These are phyloP conservation scores for Xylaria bambusicola DNA, from an alignment of 495 filamentous ascomycete genomes.

Conservation along the genomic window DNA sequence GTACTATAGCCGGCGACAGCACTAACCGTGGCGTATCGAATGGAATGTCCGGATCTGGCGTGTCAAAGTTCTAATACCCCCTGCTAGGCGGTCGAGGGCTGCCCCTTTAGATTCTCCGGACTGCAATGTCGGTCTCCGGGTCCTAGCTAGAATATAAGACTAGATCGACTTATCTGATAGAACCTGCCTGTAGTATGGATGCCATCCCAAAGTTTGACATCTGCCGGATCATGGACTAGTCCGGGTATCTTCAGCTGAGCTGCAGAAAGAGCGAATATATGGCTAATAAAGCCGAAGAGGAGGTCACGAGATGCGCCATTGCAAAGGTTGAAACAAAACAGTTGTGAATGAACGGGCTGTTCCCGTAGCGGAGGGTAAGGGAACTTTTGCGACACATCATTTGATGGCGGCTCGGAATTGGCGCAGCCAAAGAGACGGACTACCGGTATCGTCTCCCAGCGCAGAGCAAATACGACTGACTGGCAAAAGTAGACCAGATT, in stretches of 20 bases:
- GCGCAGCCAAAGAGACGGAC: neutral
- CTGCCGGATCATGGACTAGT: neutral
- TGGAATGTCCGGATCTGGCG: neutral
- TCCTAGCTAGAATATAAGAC: neutral
- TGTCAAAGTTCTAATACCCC: constrained; percentile 1
- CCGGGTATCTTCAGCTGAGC: neutral
- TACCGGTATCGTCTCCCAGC: neutral
- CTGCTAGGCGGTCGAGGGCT: neutral
- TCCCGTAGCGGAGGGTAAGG: neutral
- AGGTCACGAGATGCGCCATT: neutral
- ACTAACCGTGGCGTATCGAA: neutral
- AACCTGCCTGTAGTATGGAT: too few species aligned
- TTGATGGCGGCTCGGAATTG: neutral
- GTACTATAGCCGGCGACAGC: too few species aligned
- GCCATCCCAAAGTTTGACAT: too few species aligned
- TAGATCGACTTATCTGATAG: too few species aligned
- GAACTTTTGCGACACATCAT: neutral
- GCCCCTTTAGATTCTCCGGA: neutral
- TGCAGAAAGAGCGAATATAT: neutral
- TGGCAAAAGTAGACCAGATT: too few species aligned
- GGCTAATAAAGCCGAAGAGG: neutral
- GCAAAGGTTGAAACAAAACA: neutral
- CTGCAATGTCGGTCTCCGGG: neutral
- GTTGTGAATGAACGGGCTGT: neutral
- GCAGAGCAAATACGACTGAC: too few species aligned